Base-by-base conservation (phyloP, 2,329 filamentous ascomycete genomes). In the Fusarium concolor region DNA sequence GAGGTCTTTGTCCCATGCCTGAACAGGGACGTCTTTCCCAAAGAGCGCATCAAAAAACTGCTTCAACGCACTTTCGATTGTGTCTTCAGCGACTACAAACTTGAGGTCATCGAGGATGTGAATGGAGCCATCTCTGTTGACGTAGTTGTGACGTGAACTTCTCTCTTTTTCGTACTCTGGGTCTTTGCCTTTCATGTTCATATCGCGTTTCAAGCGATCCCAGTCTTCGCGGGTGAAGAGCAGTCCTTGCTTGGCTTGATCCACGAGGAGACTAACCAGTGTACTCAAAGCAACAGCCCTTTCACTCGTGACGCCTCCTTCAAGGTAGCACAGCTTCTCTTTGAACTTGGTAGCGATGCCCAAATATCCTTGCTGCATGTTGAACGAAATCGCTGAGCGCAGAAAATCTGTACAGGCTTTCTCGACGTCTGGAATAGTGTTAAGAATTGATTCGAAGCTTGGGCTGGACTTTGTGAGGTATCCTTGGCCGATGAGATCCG, bases 51-150 rank as follows among this genome's bases (percentile, higher is more conserved):
- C 33, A 7, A 76, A 47, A 12, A 87, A 77, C 0, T 69, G 71
- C 2, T 61, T 64, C 3, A 85, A 68, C 24, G 81, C 80, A 1
- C 57, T 42, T 0, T 79, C 74, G 11, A 87, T 79, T 0, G 76
- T 75, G 1, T 78, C 76, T 14, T 82, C 75, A 0, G 87, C 84
- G 3, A 89, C 79, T 0, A 76, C 65, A 18, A 88, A 90, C 65
- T 86, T 89, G 10, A 93, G 78, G 37, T 84, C 82, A 71, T 93
- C 90, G 7, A 91, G 81, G 5, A 92, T 86, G 56, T 91, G 86
- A 1, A 62, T 51, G 3, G 69, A 75, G 0, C 75, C 68, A 18
- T 75, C 57, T 11, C 65, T 54, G 17, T 47, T 38, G 7, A 20
- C 26, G 9, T 67, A 70, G 7, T 31, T 38, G 9, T 61, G 65